These are phyloP conservation scores for Neurospora sublineolata DNA, from an alignment of 495 filamentous ascomycete species.

Conservation along the genomic window DNA sequence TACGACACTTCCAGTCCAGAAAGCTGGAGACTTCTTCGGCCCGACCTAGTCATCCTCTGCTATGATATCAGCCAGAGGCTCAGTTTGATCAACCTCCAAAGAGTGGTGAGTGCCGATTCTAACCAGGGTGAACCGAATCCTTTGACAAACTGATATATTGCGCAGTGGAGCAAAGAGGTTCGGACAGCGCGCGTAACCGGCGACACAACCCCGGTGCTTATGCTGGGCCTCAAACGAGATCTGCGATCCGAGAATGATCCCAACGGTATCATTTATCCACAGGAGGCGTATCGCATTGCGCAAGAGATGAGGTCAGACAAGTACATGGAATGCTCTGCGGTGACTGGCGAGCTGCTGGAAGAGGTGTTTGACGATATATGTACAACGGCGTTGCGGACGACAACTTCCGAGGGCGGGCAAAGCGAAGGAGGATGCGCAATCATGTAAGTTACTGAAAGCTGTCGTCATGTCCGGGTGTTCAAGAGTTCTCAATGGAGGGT, in stretches of 20 bases:
- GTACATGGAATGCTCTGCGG: constrained; percentile 82
- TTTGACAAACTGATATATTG: neutral
- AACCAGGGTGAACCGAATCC: constrained; percentile 1
- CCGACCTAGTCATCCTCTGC: constrained; percentile 66
- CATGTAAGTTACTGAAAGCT: constrained; percentile 16
- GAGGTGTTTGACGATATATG: constrained; percentile 72
- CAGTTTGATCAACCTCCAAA: constrained; percentile 51
- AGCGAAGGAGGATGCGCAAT: constrained; percentile 31
- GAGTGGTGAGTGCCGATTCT: constrained; percentile 32
- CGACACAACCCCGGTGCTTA: constrained; percentile 53
- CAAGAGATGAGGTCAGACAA: constrained; percentile 75
- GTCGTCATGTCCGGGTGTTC: constrained; percentile 11
- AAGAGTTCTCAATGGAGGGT: constrained; percentile 18
- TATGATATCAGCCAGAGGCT: constrained; percentile 64
- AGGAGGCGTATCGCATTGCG: constrained; percentile 62
- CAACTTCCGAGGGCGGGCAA: constrained; percentile 32
- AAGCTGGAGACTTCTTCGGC: constrained; percentile 60
- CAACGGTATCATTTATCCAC: constrained; percentile 58
- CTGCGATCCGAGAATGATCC: constrained; percentile 51
- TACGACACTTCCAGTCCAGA: constrained; percentile 68
- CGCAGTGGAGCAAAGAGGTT: constrained; percentile 59
- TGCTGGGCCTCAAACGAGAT: constrained; percentile 77
- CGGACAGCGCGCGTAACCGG: constrained; percentile 50
- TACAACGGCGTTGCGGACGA: constrained; percentile 53
- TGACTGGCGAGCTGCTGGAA: constrained; percentile 68